phyloP scores from a whole-genome alignment of 2,329 filamentous ascomycete genomes.

The Daldinia sp. region DNA sequence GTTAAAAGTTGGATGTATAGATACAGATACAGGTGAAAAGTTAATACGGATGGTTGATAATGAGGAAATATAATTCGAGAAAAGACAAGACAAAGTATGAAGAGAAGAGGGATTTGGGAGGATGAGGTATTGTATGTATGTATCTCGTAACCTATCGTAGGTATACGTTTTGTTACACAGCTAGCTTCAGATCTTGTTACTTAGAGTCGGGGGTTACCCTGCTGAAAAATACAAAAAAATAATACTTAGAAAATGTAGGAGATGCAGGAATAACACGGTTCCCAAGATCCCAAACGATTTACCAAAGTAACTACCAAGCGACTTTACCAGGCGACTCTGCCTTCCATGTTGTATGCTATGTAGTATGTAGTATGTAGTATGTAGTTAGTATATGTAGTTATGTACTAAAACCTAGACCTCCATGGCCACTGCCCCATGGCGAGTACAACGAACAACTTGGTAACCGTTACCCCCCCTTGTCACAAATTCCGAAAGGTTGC shows the following conservation, averaged over 20 bases:
- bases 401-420: conserved; percentile 14
- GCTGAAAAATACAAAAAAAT: conserved; percentile 8
- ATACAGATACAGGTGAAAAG: conserved; percentile 31
- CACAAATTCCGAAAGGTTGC: conserved; percentile 9
- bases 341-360: background rate
- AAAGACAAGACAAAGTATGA: conserved; percentile 4
- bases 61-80: conserved; percentile 35
- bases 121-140: conserved; percentile 30
- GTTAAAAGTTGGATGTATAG: conserved; percentile 4
- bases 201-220: conserved; percentile 17
- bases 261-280: conserved; percentile 2
- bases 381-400: background rate
- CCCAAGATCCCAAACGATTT: background rate
- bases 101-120: conserved; percentile 25
- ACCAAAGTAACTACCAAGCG: background rate
- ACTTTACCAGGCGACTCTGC: background rate
- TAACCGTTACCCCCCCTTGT: conserved; percentile 32
- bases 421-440: conserved; percentile 18
- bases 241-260: background rate
- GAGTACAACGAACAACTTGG: conserved; percentile 23
- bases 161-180: conserved; percentile 21
- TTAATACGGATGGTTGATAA: conserved; percentile 22
- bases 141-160: too few species aligned
- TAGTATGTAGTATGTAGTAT: conserved; percentile 8
- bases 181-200: conserved; percentile 25